Evolutionary conservation across 2,329 filamentous ascomycete species (phyloP).

Genomic region (Basipetospora sp.): DNA sequence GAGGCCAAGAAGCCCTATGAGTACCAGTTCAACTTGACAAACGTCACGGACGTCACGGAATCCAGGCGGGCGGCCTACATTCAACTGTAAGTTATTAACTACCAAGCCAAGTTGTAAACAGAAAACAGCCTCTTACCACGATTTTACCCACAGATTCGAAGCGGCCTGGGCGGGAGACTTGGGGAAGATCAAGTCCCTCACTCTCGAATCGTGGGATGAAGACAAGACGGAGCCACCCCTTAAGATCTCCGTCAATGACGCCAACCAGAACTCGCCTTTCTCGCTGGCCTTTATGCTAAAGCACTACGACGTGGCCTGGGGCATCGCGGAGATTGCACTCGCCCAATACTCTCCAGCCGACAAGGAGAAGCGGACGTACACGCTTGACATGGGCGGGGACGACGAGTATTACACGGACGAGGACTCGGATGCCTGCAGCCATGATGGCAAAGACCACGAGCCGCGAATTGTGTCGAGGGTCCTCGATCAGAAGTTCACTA

Average conservation of each 20-base stretch:
- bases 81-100: slow-evolving; percentile 34
- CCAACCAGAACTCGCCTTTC: slow-evolving; percentile 41
- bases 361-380: slow-evolving; percentile 32
- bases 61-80: slow-evolving; percentile 44
- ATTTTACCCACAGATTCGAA: slow-evolving; percentile 50
- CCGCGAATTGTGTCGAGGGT: slow-evolving; percentile 37
- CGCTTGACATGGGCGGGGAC: slow-evolving; percentile 25
- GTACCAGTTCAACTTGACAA: slow-evolving; percentile 35
- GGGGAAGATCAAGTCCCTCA: slow-evolving; percentile 48
- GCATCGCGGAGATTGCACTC: slow-evolving; percentile 54
- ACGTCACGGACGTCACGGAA: slow-evolving; percentile 40
- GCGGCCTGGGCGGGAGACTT: slow-evolving; percentile 60
- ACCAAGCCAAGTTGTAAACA: not conserved
- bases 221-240: slow-evolving; percentile 43
- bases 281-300: slow-evolving; percentile 52
- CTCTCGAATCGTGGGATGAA: slow-evolving; percentile 42
- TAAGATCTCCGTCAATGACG: slow-evolving; percentile 45
- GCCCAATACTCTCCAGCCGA: slow-evolving; percentile 51
- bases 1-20: slow-evolving; percentile 26
- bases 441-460: slow-evolving; percentile 22
- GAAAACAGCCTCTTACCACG: no score
- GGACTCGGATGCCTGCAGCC: slow-evolving; percentile 21
- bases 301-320: slow-evolving; percentile 47
- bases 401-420: slow-evolving; percentile 19
- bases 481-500: slow-evolving; percentile 54